Conservation (phyloP, 1,139 yeast species). For the Pneumocystis murina region DNA sequence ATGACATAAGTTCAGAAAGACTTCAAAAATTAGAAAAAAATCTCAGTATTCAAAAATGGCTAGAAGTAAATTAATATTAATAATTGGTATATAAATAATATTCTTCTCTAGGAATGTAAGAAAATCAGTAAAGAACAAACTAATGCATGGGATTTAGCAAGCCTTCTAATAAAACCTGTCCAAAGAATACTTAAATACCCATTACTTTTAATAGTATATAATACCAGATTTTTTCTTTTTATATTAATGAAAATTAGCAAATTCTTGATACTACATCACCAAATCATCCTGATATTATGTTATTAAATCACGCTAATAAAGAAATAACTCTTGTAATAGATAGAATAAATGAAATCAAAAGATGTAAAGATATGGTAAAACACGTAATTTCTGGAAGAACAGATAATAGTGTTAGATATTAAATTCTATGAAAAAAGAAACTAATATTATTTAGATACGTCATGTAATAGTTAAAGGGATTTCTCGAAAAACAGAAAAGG, state of each 20-base stretch:
- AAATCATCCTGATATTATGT: conserved; percentile 22
- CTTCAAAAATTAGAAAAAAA: conserved; percentile 5
- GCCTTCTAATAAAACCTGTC: conserved; percentile 30
- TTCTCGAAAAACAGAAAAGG: neutral
- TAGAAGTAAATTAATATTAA: conserved; percentile 13
- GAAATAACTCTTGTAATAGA: conserved; percentile 20
- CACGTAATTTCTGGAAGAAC: conserved; percentile 1
- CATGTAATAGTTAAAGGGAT: neutral
- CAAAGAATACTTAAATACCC: conserved; percentile 31
- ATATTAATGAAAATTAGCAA: conserved; percentile 3
- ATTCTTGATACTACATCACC: conserved; percentile 19
- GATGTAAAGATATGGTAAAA: conserved; percentile 7
- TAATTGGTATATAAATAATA: neutral
- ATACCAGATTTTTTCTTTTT: neutral
- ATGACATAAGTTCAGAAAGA: conserved; percentile 7
- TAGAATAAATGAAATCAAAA: conserved; percentile 20
- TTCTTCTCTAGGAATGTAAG: conserved; percentile 15
- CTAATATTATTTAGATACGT: neutral
- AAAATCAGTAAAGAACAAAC: conserved; percentile 20
- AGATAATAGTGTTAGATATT: conserved; percentile 4
- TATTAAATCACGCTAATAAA: conserved; percentile 19
- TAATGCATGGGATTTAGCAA: conserved; percentile 29
- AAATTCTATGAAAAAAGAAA: neutral
- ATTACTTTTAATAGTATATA: conserved; percentile 18
- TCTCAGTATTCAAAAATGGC: conserved; percentile 23